These are phyloP conservation scores for Carex cristatella DNA, from an alignment of 176 grass and related monocot species.

Conservation along the genomic window DNA sequence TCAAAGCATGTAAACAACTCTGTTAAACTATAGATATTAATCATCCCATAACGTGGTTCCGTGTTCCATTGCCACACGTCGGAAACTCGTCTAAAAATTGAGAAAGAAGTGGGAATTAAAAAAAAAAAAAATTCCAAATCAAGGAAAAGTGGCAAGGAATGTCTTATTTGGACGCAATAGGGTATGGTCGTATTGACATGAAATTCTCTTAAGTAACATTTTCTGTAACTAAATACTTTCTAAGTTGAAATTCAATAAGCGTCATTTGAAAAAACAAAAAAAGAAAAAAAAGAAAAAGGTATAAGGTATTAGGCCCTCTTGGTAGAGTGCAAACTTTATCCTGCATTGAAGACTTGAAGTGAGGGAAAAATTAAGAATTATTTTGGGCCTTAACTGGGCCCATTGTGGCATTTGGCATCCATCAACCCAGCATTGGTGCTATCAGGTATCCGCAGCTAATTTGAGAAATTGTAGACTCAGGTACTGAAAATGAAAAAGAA, in stretches of 20 bases:
- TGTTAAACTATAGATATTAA: background rate
- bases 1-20: background rate
- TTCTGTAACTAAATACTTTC: background rate
- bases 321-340: background rate
- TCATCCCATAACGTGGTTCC: background rate
- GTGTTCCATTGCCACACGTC: background rate
- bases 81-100: background rate
- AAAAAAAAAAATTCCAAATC: background rate
- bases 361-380: background rate
- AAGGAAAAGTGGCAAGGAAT: background rate
- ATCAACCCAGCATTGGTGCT: background rate
- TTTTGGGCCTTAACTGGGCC: background rate
- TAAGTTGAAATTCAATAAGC: background rate
- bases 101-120: background rate
- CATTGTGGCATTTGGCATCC: constrained; percentile 3
- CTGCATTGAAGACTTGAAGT: background rate
- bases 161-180: background rate
- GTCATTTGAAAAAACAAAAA: background rate
- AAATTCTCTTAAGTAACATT: background rate
- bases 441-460: background rate
- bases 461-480: background rate
- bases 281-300: background rate
- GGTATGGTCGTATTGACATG: too few relatives aligned
- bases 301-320: too few relatives aligned
- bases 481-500: background rate